phyloP scores from a whole-genome alignment of 1,139 yeast genomes.

The Meyerozyma smithsonii region DNA sequence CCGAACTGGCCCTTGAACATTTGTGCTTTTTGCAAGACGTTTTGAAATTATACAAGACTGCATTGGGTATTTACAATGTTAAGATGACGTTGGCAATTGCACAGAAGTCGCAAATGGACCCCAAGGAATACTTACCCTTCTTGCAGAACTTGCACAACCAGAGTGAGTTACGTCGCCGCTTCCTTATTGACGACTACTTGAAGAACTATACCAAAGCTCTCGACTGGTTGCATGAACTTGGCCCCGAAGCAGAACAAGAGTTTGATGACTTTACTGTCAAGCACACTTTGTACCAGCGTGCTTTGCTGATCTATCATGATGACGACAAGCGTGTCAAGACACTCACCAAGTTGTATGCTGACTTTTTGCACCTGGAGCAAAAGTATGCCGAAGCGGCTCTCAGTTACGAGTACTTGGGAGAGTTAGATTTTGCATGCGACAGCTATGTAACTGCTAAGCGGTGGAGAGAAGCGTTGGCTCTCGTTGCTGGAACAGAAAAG shows the following conservation, averaged over 20 bases:
- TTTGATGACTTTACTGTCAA: conserved; percentile 62
- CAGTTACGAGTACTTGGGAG: conserved; percentile 65
- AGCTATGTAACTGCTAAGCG: conserved; percentile 64
- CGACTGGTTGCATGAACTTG: conserved; percentile 55
- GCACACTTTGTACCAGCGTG: conserved; percentile 72
- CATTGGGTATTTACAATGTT: conserved; percentile 80
- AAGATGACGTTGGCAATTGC: conserved; percentile 79
- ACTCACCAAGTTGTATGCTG: conserved; percentile 62
- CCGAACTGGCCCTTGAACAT: conserved; percentile 68
- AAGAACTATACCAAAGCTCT: conserved; percentile 67
- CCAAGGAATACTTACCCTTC: conserved; percentile 93
- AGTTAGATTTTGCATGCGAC: conserved; percentile 58
- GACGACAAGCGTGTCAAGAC: conserved; percentile 50
- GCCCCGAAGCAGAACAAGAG: conserved; percentile 47
- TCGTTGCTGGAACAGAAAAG: conserved; percentile 40
- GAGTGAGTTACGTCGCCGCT: conserved; percentile 60
- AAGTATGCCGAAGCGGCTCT: conserved; percentile 71
- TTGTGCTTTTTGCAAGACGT: conserved; percentile 90
- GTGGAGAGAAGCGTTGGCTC: conserved; percentile 81
- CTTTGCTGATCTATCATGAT: conserved; percentile 55
- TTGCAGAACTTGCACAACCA: conserved; percentile 73
- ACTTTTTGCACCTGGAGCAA: conserved; percentile 47
- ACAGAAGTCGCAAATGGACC: conserved; percentile 96
- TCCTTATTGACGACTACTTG: conserved; percentile 76
- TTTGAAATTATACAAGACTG: conserved; percentile 70